Conservation (phyloP, 768 basidiomycete genomes). For the Psilocybe sp. region DNA sequence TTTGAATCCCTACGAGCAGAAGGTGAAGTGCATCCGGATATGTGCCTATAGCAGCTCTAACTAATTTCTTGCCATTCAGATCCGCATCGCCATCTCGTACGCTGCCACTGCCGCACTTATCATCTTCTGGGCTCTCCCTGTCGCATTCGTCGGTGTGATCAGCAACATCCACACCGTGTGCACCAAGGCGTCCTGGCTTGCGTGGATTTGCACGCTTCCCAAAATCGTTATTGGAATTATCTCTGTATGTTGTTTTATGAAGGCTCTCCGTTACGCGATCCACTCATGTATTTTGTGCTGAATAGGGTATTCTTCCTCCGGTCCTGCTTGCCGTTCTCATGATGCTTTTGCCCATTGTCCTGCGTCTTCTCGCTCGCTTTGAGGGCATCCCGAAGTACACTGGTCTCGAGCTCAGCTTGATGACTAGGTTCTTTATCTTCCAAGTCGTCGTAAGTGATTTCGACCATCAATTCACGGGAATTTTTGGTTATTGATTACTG, state of each 20-base stretch:
- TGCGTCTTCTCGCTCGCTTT: conserved; percentile 77
- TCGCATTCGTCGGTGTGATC: conserved; percentile 81
- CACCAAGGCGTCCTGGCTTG: conserved; percentile 61
- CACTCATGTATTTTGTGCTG: neutral
- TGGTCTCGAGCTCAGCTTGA: conserved; percentile 83
- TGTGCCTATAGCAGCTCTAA: neutral
- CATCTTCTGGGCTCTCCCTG: conserved; percentile 86
- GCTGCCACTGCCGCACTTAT: conserved; percentile 77
- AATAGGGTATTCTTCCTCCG: conserved; percentile 81
- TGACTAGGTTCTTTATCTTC: conserved; percentile 92
- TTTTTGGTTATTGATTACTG: neutral
- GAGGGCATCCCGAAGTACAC: conserved; percentile 89
- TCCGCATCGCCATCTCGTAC: conserved; percentile 65
- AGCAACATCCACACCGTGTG: conserved; percentile 80
- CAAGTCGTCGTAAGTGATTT: conserved; percentile 73
- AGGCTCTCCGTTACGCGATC: neutral
- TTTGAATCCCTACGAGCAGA: conserved; percentile 86
- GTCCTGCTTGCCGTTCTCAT: conserved; percentile 87
- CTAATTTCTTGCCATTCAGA: conserved; percentile 17
- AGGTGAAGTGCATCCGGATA: conserved; percentile 28
- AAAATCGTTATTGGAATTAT: conserved; percentile 73
- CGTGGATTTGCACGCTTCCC: conserved; percentile 80
- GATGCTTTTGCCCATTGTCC: conserved; percentile 79
- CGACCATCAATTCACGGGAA: neutral
- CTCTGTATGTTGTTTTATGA: conserved; percentile 24